Conservation (phyloP, 441 rosid species). For the Erysimum cheiri region DNA sequence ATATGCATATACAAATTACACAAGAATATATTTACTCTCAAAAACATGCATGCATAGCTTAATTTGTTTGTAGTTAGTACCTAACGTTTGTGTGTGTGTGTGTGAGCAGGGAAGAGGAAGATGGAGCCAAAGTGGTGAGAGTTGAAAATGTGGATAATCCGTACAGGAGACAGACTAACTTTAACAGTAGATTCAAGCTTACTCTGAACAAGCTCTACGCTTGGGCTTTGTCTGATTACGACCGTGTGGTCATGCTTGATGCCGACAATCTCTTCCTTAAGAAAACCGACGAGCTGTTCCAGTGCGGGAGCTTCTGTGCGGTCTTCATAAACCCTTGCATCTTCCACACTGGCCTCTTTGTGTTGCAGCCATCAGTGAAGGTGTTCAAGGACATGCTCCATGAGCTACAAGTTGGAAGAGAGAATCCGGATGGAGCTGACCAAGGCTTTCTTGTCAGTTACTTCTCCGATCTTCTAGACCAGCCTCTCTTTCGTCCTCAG, state of each 20-base stretch:
- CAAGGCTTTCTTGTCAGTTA: conserved; percentile 90
- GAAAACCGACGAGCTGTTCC: conserved; percentile 88
- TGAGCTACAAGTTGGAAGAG: conserved; percentile 65
- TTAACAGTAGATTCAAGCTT: conserved; percentile 78
- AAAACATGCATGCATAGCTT: conserved; percentile 19
- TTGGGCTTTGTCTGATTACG: conserved; percentile 86
- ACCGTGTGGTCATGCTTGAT: conserved; percentile 91
- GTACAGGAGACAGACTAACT: conserved; percentile 63
- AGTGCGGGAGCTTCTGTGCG: conserved; percentile 93
- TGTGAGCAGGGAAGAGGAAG: conserved; percentile 73
- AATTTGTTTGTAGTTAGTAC: conserved; percentile 12
- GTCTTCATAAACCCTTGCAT: conserved; percentile 96
- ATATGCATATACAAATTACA: not conserved
- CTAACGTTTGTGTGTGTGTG: not conserved
- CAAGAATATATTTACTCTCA: not conserved
- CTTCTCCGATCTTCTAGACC: conserved; percentile 84
- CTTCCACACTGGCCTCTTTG: conserved; percentile 97
- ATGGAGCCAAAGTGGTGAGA: conserved; percentile 85
- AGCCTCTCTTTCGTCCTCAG: conserved; percentile 82
- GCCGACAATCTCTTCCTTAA: conserved; percentile 84
- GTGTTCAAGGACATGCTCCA: conserved; percentile 88
- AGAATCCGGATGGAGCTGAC: conserved; percentile 93
- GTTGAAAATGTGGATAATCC: conserved; percentile 90
- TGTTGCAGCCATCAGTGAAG: conserved; percentile 74
- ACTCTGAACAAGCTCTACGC: conserved; percentile 92